Percentiles rank a stretch among this genome's conserved stretches.
Evolutionary conservation across 306 rosid species (phyloP).

Genomic region (Senna siamea): DNA sequence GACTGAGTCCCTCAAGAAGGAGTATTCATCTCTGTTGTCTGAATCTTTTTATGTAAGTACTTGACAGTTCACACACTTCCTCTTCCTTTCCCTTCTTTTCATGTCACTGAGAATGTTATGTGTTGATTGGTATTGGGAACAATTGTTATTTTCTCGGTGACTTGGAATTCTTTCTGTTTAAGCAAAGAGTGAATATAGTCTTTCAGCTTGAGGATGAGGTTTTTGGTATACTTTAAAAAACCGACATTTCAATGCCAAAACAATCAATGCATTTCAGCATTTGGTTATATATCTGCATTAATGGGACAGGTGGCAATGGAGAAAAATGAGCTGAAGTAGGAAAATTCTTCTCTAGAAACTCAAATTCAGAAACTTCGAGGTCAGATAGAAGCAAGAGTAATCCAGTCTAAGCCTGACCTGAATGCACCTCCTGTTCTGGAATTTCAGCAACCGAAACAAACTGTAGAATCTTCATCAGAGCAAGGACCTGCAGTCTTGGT

Average conservation of each 20-base stretch:
- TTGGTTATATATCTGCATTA: background rate
- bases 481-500: too few species aligned
- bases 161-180: conserved; percentile 27
- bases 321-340: conserved; percentile 79
- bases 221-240: background rate
- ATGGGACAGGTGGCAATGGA: conserved; percentile 37
- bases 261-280: too few species aligned
- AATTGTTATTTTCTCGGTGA: background rate
- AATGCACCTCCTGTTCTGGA: too few species aligned
- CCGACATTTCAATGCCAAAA: too few species aligned
- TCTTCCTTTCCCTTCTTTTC: background rate
- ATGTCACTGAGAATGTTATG: conserved; percentile 6
- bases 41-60: conserved; percentile 63
- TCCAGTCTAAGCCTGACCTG: too few species aligned
- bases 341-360: conserved; percentile 62
- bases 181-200: background rate
- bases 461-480: too few species aligned
- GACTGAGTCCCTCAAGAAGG: conserved; percentile 37
- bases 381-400: too few species aligned
- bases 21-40: conserved; percentile 32
- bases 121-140: conserved; percentile 21
- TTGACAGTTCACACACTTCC: background rate
- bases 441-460: too few species aligned
- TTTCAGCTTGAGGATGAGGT: conserved; percentile 23
- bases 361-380: conserved; percentile 1